Base-by-base conservation (phyloP, 2,329 filamentous ascomycete genomes). In the Endoconidiophora laricicola region DNA sequence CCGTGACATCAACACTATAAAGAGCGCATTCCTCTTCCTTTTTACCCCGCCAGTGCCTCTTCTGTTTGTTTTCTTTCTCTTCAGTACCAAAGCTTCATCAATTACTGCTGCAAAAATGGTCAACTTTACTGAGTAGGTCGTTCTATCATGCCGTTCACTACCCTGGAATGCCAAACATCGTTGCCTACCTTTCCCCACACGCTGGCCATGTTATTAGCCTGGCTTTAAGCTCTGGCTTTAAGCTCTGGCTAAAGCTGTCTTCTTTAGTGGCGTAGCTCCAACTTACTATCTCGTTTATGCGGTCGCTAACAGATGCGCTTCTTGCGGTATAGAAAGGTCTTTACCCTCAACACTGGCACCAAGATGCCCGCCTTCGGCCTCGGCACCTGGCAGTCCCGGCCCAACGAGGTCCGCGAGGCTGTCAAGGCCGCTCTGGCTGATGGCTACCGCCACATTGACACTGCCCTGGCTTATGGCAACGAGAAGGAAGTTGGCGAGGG, bases 371-470 rank as follows among this genome's bases (percentile, higher is more conserved):
- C 79, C 57, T 65, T 88, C 56, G 83, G 83, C 54, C 72, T 88
- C 43, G 84, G 84, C 51, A 88, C 84, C 50, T 88, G 83, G 83
- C 82, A 86, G 60, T 85, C 83, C 45, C 63, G 72, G 59, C 78
- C 81, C 50, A 65, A 82, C 57, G 73, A 85, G 64, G 81, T 86
- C 50, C 71, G 74, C 57, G 66, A 74, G 48, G 85, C 85, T 49
- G 84, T 90, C 56, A 77, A 83, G 64, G 69, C 69, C 36, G 83
- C 83, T 23, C 70, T 87, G 24, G 69, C 69, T 54, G 66, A 68
- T 41, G 83, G 83, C 53, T 87, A 87, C 67, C 74, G 80, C 37
- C 82, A 86, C 66, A 81, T 86, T 61, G 81, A 84, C 66, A 85
- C 81, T 20, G 82, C 84, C 45, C 72, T 81, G 54, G 82, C 79